These are phyloP conservation scores for Fraxinus floribunda DNA, from an alignment of 305 asterid genomes.

Conservation along the genomic window DNA sequence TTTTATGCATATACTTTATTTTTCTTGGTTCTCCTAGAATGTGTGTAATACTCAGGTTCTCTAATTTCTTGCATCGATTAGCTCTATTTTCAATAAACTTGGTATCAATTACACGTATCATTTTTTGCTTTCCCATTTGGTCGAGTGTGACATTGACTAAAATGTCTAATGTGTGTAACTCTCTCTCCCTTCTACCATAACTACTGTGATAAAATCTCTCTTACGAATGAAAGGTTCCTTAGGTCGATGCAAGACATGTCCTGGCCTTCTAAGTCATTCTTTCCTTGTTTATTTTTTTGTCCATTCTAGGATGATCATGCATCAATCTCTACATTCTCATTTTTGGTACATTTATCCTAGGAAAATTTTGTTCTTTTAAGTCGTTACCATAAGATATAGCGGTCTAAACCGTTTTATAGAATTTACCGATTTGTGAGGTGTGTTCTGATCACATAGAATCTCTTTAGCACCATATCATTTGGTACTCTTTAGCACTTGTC, in stretches of 20 bases:
- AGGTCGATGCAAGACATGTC: background rate
- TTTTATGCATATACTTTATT: slow-evolving; percentile 2
- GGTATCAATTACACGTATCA: background rate
- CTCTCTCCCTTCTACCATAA: background rate
- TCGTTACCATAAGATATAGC: background rate
- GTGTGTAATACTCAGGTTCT: background rate
- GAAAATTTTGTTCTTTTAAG: background rate
- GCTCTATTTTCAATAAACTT: background rate
- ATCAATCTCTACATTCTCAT: background rate
- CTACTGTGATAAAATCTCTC: background rate
- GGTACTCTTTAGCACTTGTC: background rate
- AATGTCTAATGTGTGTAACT: background rate
- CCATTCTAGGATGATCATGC: background rate
- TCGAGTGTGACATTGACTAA: background rate
- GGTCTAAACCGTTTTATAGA: background rate
- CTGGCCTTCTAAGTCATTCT: background rate
- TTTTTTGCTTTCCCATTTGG: background rate
- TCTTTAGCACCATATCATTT: background rate
- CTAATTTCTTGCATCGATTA: slow-evolving; percentile 9
- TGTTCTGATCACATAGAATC: background rate
- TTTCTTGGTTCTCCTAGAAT: background rate
- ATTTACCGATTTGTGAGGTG: background rate
- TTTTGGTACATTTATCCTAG: background rate
- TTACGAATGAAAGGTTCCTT: background rate
- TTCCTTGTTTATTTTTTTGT: background rate